Evolutionary conservation across 2,329 filamentous ascomycete genomes (phyloP), one percentile per base, ranked within the genome.

Genomic region (Colletotrichum horii): DNA sequence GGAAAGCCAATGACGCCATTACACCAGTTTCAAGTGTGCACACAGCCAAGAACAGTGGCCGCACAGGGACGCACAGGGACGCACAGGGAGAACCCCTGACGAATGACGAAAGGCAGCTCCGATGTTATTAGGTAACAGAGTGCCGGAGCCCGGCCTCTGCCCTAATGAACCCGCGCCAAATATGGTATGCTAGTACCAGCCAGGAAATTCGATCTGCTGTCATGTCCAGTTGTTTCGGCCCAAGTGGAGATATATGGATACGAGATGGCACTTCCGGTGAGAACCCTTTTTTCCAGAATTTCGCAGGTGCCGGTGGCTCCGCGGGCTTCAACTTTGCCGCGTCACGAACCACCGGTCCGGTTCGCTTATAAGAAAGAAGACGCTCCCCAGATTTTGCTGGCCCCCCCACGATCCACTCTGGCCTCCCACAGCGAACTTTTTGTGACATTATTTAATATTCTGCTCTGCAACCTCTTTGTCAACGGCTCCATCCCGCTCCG

Each of bases 161-260:
- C 70, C 56, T 19, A 34, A 66, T 15, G 52, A 71, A 52, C 22
- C n/a, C n/a, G 22, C 48, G 26, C 60, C 36, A 65, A 52, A 8
- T 43, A 38, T 66, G 68, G 55, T 62, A 55, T 62, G 68, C 71
- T 74, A 74, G 48, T 22, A 52, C 67, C 30, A 36, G 48, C 60
- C 52, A 66, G 72, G 72, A 66, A 75, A 75, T 66, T 52, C 52
- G 68, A 75, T 71, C 68, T 75, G 72, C 68, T 71, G 67, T 66
- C 36, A 66, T 60, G 15, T 73, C 69, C 55, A 73, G 70, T 66
- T 38, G 64, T 76, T 76, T 60, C 74, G 74, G 70, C 70, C 74
- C 74, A 68, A 76, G 70, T 73, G 74, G 74, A 55, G 64, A 26
- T 73, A 26, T 28, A 73, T 69, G 74, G 70, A 76, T 76, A 76